These are phyloP conservation scores for Draba incana DNA, from an alignment of 345 rosid species.

Conservation along the genomic window DNA sequence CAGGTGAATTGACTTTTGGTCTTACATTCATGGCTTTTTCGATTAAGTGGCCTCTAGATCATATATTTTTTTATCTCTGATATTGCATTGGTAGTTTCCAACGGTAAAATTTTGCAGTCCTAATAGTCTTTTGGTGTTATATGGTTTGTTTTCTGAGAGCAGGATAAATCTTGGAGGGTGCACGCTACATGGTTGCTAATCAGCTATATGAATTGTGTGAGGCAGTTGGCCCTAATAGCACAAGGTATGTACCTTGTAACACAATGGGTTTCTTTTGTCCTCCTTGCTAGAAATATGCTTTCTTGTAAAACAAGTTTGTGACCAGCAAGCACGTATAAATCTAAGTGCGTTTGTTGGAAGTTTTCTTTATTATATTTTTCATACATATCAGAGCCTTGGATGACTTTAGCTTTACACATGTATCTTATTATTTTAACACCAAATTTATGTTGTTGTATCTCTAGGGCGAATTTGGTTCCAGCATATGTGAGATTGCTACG, in stretches of 20 bases:
- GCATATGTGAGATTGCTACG: constrained; percentile 93
- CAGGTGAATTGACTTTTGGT: constrained; percentile 52
- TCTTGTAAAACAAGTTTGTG: not conserved
- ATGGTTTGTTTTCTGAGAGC: constrained; percentile 27
- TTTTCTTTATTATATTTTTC: not conserved
- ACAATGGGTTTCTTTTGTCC: not conserved
- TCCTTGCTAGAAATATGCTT: constrained; percentile 4
- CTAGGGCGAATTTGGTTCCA: constrained; percentile 85
- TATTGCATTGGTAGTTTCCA: not conserved
- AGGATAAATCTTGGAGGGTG: constrained; percentile 99
- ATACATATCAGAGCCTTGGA: not conserved
- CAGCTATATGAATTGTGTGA: constrained; percentile 95
- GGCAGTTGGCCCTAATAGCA: constrained; percentile 91
- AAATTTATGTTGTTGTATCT: constrained; percentile 5
- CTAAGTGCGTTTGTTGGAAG: not conserved
- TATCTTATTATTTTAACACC: constrained; percentile 6
- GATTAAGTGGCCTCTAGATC: not conserved
- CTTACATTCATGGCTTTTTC: not conserved
- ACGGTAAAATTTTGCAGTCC: not conserved
- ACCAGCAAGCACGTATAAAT: constrained; percentile 6
- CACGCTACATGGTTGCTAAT: constrained; percentile 98
- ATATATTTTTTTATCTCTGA: not conserved
- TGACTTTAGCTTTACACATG: not conserved
- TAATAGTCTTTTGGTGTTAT: constrained; percentile 9
- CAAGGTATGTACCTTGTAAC: constrained; percentile 57